Base-by-base conservation (phyloP, 2,329 filamentous ascomycete genomes). In the Fusarium sp. region DNA sequence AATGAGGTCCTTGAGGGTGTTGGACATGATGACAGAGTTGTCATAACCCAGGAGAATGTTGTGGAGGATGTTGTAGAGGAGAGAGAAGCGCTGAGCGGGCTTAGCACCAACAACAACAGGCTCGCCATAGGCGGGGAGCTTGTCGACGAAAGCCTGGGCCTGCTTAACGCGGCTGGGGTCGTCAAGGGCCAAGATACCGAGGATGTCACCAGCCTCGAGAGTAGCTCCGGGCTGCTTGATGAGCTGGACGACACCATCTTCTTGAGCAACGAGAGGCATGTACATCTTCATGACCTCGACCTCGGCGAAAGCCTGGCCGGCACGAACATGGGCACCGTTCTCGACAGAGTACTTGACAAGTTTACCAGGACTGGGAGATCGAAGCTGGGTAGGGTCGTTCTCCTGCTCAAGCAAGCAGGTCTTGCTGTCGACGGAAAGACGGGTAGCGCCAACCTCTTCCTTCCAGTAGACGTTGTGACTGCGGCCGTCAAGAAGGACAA, bases 281-380 rank as follows among this genome's bases (percentile, higher is more conserved):
- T 98, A 98, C 96, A 99, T 99, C 89, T 99, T 99, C 96, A 99
- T 99, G 84, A 99, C 96, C 85, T 99, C 96, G 45, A 99, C 96
- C 84, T 99, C 96, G 63, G 96, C 96, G 80, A 95, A 99, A 39
- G 96, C 88, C 83, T 98, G 94, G 65, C 96, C 96, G 78, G 97
- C 94, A 83, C 91, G 92, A 83, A 99, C 91, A 82, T 99, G 96
- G 77, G 95, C 89, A 70, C 96, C 96, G 79, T 97, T 98, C 83
- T 98, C 96, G 5, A 99, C 94, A 3, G 94, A 93, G 84, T 96
- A 99, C 86, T 98, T 98, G 86, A 99, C 96, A 41, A 99, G 92
- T 87, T 99, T 99, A 83, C 96, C 96, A 52, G 96, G 96, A 72
- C 94, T 97, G 47, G 96, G 96, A 8, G 95, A 96, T 77, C 96